Percentiles rank a stretch among this genome's conserved stretches.
Conservation (phyloP, 2,329 filamentous ascomycete genomes). For the Pseudocercospora ulei region DNA sequence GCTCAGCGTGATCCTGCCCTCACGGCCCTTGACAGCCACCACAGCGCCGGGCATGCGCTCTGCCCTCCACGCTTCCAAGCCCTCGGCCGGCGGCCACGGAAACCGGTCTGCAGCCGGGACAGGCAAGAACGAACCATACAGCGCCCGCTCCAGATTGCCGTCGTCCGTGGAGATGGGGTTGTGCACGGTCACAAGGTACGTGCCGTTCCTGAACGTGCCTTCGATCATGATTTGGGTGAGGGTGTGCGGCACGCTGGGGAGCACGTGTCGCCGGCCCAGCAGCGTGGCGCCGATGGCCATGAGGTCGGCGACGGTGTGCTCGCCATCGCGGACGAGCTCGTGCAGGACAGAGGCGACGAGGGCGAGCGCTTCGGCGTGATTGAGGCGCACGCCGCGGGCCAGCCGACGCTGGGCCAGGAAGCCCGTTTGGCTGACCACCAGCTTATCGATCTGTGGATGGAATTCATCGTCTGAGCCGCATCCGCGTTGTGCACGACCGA, state of each 20-base stretch:
- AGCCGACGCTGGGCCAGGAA: constrained; percentile 78
- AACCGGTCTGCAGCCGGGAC: constrained; percentile 50
- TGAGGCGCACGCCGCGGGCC: constrained; percentile 76
- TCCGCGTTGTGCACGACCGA: too few relatives aligned
- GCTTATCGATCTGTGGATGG: constrained; percentile 74
- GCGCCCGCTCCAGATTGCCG: constrained; percentile 71
- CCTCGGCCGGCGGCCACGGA: constrained; percentile 45
- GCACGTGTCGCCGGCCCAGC: constrained; percentile 84
- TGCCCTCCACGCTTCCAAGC: constrained; percentile 53
- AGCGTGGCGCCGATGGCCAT: constrained; percentile 86
- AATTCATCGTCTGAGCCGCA: too few relatives aligned
- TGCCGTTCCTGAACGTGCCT: constrained; percentile 82
- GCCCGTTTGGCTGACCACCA: constrained; percentile 81
- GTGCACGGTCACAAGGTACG: constrained; percentile 89
- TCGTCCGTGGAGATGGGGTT: constrained; percentile 78
- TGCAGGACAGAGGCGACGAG: constrained; percentile 83
- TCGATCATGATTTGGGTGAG: constrained; percentile 84
- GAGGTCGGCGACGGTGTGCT: constrained; percentile 81
- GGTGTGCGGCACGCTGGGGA: constrained; percentile 68
- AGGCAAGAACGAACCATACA: constrained; percentile 87
- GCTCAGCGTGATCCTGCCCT: constrained; percentile 58
- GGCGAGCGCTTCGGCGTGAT: constrained; percentile 77
- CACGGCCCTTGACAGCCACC: constrained; percentile 56
- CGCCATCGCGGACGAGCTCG: constrained; percentile 94
- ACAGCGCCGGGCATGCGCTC: constrained; percentile 70